Base-by-base conservation (phyloP, 164 flowering plant species). In the Liriodendron chinense region DNA sequence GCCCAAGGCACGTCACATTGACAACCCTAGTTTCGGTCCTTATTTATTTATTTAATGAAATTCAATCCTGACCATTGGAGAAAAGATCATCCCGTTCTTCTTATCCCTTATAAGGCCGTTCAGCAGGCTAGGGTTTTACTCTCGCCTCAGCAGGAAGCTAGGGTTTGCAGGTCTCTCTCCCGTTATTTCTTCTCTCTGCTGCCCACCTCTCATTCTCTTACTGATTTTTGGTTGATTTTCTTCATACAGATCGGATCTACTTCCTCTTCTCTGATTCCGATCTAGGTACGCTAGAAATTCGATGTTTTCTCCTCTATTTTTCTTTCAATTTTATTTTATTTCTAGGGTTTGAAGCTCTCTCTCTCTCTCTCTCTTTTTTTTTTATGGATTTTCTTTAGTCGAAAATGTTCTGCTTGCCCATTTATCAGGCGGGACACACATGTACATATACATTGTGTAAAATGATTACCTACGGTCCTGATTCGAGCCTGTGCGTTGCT, bases 391-490 rank as follows among this genome's bases (percentile, higher is more conserved):
- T 34, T 34, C 43, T 34, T 34, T 34, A 34, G 43, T 34, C 43
- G 43, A 34, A 34, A 34, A 34, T 34, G 43, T 0, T 34, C 43
- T 3, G 43, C 43, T 34, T 34, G 43, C 43, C 43, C 43, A 34
- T 34, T 34, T 34, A 34, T 34, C 43, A 4, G 5, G 43, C 5
- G 43, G 43, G 43, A 1, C 5, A 34, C 43, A 34, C 43, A 34
- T 34, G 43, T 34, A 34, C 0, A 7, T 20, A 34, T 5, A 65
- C 7, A 23, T 23, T 25, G 28, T 23, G 68, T n/a, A 69, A 69
- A 69, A 67, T 69, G 71, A 23, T 69, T 28, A 10, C n/a, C 48
- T 49, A 26, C 71, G 28, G 48, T 28, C 53, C 71, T 34, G 14
- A 13, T 22, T 20, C 34, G 20, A 9, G 48, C 56, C 71, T 69